Conservation (phyloP, 495 filamentous ascomycete species). For the Aspergillus biplanus region DNA sequence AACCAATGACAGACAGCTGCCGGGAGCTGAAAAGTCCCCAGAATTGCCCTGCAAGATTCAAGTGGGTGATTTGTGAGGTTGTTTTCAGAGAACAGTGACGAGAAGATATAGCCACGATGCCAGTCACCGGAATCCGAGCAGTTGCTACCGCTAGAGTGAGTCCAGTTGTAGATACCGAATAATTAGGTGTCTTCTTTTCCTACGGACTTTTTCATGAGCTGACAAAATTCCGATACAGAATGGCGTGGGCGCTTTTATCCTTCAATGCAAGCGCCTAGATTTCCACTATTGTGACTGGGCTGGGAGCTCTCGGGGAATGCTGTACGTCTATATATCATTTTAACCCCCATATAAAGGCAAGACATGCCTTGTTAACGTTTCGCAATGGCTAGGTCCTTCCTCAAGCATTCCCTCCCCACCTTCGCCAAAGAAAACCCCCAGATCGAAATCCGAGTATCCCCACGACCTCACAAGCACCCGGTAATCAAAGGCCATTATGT, state of each 20-base stretch:
- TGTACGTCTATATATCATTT: constrained; percentile 56
- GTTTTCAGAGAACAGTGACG: constrained; percentile 7
- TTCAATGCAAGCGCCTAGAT: constrained; percentile 94
- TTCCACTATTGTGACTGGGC: constrained; percentile 97
- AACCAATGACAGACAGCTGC: constrained; percentile 28
- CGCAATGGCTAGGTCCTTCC: constrained; percentile 65
- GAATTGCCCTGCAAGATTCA: constrained; percentile 11
- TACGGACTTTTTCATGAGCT: constrained; percentile 9
- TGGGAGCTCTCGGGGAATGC: constrained; percentile 91
- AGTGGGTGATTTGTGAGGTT: constrained; percentile 1
- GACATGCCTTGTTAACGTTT: not conserved
- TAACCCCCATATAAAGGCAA: too few species aligned
- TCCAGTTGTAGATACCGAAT: not conserved
- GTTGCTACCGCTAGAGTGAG: constrained; percentile 46
- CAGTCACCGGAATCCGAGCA: constrained; percentile 61
- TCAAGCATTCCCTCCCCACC: constrained; percentile 69
- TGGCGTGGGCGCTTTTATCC: constrained; percentile 93
- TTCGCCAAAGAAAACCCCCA: constrained; percentile 84
- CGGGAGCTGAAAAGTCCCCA: constrained; percentile 27
- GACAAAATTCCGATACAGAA: constrained; percentile 60
- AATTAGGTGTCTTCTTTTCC: not conserved
- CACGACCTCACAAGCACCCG: constrained; percentile 84
- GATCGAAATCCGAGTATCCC: constrained; percentile 88
- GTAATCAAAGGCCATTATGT: constrained; percentile 86
- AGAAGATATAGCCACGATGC: constrained; percentile 58